Base-by-base conservation (phyloP, 768 basidiomycete species). In the Tulasnella sp. region DNA sequence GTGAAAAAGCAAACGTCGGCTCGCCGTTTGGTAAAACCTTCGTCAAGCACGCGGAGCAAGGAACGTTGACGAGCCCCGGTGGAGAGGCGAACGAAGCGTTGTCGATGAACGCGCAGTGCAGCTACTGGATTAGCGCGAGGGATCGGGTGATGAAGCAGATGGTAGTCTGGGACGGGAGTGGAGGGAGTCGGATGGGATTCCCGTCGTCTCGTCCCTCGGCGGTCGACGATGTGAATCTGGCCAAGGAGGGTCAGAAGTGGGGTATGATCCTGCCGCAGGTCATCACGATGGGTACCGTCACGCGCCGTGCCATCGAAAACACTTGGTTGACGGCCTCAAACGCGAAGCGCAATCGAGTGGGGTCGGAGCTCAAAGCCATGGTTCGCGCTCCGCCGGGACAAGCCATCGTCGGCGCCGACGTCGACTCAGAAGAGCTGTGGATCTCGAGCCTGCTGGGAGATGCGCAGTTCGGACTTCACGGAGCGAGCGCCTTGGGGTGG, bases 271-370 rank as follows among this genome's bases (percentile, higher is more conserved):
- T 98, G 6, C 97, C 96, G 1, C 95, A 97, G 79, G 91, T 98
- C 64, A 91, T 98, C 76, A 91, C 95, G 8, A 99, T 99, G 97
- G 97, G 97, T 16, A 98, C 97, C 0, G 94, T 98, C 69, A 99
- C 96, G 17, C 94, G 95, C 9, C 89, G 95, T 37, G 95, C 97
- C 8, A 96, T 98, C 75, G 97, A 98, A 81, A 92, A 90, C 80
- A 98, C 96, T 2, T 98, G 97, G 97, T 82, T 99, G 66, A 98
- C 97, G 0, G 97, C 97, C 0, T 95, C 94, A 75, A 99, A 99
- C 77, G 95, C 97, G 1, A 99, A 98, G 84, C 89, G 89, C 81
- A 96, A 97, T 76, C 90, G 97, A 22, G 92, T 98, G n/a, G 96
- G 96, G 1, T 97, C 95, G 0, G 97, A 99, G 80, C 86, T 98